phyloP scores from a whole-genome alignment of 345 rosid species.

The Gossypium rotundifolium region DNA sequence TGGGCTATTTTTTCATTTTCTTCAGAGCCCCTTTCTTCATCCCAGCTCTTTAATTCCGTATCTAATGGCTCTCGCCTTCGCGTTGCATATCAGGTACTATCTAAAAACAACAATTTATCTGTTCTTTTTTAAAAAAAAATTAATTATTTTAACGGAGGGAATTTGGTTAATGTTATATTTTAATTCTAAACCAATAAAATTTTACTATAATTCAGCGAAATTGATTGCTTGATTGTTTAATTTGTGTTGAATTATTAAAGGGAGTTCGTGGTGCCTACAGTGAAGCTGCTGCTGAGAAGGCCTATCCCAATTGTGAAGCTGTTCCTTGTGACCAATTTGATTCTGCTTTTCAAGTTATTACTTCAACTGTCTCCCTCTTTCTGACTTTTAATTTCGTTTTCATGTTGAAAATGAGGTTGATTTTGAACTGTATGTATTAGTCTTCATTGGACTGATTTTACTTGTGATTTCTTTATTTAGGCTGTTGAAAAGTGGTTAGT shows the following conservation, averaged over 20 bases:
- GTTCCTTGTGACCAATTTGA: slow-evolving; percentile 97
- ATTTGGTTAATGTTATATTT: neutral
- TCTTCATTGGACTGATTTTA: neutral
- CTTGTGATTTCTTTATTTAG: neutral
- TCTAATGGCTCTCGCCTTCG: slow-evolving; percentile 70
- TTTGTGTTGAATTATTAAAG: slow-evolving; percentile 24
- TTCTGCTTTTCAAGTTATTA: slow-evolving; percentile 70
- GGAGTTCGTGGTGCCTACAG: slow-evolving; percentile 93
- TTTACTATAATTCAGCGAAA: neutral
- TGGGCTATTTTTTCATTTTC: neutral
- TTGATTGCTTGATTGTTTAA: neutral
- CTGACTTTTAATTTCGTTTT: neutral
- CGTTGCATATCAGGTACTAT: slow-evolving; percentile 92
- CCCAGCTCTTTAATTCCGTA: slow-evolving; percentile 33
- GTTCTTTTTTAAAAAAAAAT: neutral
- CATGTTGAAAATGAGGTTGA: neutral
- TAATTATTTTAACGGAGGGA: neutral
- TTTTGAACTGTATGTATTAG: neutral
- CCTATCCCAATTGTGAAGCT: slow-evolving; percentile 88
- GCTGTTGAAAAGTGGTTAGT: slow-evolving; percentile 55
- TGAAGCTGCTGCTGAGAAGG: slow-evolving; percentile 93
- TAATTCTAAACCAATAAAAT: neutral
- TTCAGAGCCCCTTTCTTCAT: slow-evolving; percentile 76
- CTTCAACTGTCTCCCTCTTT: neutral
- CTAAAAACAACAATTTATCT: neutral